Evolutionary conservation across 1,284 basidiomycete genomes (phyloP).

Genomic region (Phenoliferia sp.): DNA sequence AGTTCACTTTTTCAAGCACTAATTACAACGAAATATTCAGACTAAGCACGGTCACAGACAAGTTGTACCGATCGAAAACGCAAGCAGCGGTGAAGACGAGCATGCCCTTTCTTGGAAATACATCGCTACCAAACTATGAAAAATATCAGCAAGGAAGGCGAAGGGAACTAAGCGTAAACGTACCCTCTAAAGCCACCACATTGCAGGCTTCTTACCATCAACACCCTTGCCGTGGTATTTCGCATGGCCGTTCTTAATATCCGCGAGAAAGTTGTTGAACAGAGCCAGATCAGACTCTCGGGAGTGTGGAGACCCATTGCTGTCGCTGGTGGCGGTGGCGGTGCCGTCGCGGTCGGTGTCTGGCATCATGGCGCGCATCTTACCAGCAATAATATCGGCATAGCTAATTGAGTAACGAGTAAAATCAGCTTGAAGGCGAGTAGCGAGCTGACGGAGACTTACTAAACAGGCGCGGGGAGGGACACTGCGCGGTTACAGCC

Average conservation of each 20-base stretch:
- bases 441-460: neutral
- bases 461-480: conserved; percentile 3
- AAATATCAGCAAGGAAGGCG: too few relatives aligned
- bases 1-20: too few relatives aligned
- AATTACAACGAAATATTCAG: too few relatives aligned
- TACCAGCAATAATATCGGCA: neutral
- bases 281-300: neutral
- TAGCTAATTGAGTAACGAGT: neutral
- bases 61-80: too few relatives aligned
- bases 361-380: neutral
- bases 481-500: conserved; percentile 1
- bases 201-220: neutral
- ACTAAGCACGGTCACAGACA: too few relatives aligned
- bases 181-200: too few relatives aligned
- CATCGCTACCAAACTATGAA: too few relatives aligned
- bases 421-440: neutral
- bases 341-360: neutral
- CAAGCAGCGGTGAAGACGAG: too few relatives aligned
- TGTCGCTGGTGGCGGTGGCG: neutral
- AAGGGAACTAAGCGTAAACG: too few relatives aligned
- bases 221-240: neutral
- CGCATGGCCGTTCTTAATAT: neutral
- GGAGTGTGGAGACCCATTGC: neutral
- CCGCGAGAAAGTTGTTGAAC: neutral
- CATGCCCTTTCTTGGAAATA: too few relatives aligned